Evolutionary conservation across 139 green algal species (phyloP), one percentile per base, ranked within the genome.

Genomic region (Edaphochlamys debaryana): DNA sequence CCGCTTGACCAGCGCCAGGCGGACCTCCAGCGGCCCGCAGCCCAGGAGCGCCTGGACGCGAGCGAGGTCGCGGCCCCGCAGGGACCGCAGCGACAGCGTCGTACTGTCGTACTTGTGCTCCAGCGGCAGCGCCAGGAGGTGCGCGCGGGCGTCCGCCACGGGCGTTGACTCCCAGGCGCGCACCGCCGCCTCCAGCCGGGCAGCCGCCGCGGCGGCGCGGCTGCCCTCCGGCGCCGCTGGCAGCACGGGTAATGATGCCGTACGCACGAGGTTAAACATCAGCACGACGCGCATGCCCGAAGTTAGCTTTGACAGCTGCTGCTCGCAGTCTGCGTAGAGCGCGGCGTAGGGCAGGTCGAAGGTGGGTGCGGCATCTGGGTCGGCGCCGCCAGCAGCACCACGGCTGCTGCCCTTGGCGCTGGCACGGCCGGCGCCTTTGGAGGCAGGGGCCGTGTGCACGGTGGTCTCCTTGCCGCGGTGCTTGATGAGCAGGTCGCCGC

Each of bases 251-350:
- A n/a, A n/a, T 38, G n/a, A 9, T 67, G 4, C 30, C 30, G n/a
- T 25, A 1, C n/a, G 60, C 60, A 67, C 60, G 4, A 67, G 60
- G 60, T 67, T 67, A 68, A 79, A 85, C 36, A 45, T 54, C 50
- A 85, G 79, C 68, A 79, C 67, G 37, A 85, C 38, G 4, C 79
- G 79, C 37, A 64, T n/a, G 9, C 79, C 79, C 13, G 45, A 38
- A 30, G 37, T 79, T 22, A 85, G 22, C 48, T 68, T 37, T 29
- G 19, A 45, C 54, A 85, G 68, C 79, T 79, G 54, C 38, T 85
- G 79, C 38, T 85, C 68, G 45, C 79, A 85, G 40, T 85, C 79
- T 30, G 79, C 68, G 60, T 45, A 85, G 67, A 85, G 79, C 2
- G 79, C 79, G 2, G 68, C 68, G 23, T 79, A 85, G 38, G 77